A percentile compares a stretch with the other conserved stretches of the same genome.
Conservation (phyloP, 208 protist species). For the Acanthamoeba lenticulata region DNA sequence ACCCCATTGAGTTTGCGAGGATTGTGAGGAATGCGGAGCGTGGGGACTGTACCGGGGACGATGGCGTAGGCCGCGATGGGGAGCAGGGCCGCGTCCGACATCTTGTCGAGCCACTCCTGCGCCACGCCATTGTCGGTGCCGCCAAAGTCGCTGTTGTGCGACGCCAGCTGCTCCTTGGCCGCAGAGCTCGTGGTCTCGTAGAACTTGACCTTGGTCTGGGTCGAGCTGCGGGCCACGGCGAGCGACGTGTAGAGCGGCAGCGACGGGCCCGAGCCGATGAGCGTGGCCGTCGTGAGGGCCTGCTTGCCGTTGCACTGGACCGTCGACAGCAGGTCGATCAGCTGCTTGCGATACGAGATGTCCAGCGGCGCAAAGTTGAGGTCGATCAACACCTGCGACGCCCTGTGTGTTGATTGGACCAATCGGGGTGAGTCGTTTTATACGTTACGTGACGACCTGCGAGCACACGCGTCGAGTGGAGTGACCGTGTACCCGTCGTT, state of each 20-base stretch:
- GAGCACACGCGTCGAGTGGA: background rate
- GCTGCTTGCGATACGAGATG: constrained; percentile 6
- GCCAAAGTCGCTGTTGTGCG: constrained; percentile 10
- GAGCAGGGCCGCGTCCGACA: background rate
- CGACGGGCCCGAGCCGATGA: background rate
- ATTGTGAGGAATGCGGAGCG: too few species aligned
- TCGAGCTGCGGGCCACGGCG: background rate
- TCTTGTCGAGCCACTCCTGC: background rate
- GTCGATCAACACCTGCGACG: background rate
- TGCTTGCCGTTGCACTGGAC: constrained; percentile 1
- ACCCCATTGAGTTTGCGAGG: too few species aligned
- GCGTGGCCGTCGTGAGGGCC: background rate
- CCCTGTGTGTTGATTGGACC: too few species aligned
- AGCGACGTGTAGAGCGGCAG: constrained; percentile 28
- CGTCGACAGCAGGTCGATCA: background rate
- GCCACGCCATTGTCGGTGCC: background rate
- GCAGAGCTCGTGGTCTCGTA: background rate
- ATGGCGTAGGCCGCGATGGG: background rate
- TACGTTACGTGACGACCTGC: background rate
- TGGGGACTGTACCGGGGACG: background rate
- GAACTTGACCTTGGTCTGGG: constrained; percentile 14
- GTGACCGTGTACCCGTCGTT: constrained; percentile 3
- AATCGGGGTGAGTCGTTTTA: too few species aligned
- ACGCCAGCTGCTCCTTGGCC: background rate
- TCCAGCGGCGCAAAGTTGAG: constrained; percentile 34